phyloP scores from a whole-genome alignment of 352 stramenopile genomes.

The Phytophthora fragariae region DNA sequence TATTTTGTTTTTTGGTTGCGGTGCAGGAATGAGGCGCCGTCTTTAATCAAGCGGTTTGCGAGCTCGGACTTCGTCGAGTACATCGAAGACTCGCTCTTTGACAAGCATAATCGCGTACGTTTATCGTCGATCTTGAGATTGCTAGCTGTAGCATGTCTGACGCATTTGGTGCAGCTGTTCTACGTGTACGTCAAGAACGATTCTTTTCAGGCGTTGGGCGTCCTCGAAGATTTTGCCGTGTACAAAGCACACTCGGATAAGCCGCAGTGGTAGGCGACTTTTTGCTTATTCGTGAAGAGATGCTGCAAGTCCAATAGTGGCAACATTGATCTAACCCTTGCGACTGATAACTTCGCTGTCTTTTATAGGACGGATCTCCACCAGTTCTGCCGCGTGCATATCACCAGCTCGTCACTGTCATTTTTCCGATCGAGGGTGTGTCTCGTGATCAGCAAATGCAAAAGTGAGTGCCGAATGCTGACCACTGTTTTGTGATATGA shows the following conservation, averaged over 20 bases:
- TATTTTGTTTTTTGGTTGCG: background rate
- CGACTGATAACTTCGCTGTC: background rate
- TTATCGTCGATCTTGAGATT: background rate
- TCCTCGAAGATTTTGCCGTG: constrained; percentile 77
- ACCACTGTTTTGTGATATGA: constrained; percentile 4
- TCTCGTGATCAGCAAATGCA: background rate
- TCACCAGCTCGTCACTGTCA: constrained; percentile 73
- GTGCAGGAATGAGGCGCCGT: constrained; percentile 72
- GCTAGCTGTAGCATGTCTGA: background rate
- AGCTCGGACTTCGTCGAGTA: constrained; percentile 79
- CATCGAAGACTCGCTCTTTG: constrained; percentile 77
- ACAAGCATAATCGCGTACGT: constrained; percentile 75
- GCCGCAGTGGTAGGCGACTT: constrained; percentile 47
- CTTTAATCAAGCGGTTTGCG: constrained; percentile 82
- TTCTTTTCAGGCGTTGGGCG: constrained; percentile 72
- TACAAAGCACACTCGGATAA: constrained; percentile 54
- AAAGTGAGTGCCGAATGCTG: background rate
- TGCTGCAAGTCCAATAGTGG: background rate
- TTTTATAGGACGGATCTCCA: constrained; percentile 66
- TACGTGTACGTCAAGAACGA: constrained; percentile 84
- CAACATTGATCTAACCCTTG: constrained; percentile 1
- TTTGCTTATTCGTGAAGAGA: background rate
- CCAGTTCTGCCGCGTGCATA: constrained; percentile 73
- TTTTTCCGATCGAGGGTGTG: constrained; percentile 79
- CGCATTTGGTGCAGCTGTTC: constrained; percentile 52